Evolutionary conservation across 2,329 filamentous ascomycete genomes (phyloP).

Genomic region (Diaporthe eres): DNA sequence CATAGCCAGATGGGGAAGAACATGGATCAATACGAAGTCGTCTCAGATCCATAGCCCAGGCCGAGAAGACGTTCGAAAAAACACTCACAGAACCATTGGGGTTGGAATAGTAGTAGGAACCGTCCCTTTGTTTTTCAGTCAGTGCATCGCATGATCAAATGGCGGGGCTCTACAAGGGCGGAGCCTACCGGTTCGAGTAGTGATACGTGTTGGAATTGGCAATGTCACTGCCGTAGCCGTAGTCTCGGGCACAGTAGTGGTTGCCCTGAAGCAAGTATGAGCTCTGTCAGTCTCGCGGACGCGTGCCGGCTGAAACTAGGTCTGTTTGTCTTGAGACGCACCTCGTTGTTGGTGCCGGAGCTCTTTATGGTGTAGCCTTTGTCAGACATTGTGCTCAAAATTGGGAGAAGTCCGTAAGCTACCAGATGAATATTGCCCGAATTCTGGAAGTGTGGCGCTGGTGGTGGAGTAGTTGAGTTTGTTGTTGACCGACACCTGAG

Average conservation of each 20-base stretch:
- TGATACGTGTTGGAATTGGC: slow-evolving; percentile 69
- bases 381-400: slow-evolving; percentile 36
- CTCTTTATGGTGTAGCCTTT: slow-evolving; percentile 59
- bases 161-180: slow-evolving; percentile 43
- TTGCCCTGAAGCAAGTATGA: slow-evolving; percentile 66
- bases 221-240: slow-evolving; percentile 58
- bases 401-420: not conserved
- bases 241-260: slow-evolving; percentile 76
- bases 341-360: slow-evolving; percentile 74
- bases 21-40: not conserved
- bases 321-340: slow-evolving; percentile 49
- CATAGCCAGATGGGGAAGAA: not conserved
- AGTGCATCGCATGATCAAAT: not conserved
- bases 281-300: slow-evolving; percentile 1
- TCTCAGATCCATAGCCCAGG: not conserved
- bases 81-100: slow-evolving; percentile 67
- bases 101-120: slow-evolving; percentile 83
- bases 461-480: not conserved
- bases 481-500: not conserved
- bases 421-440: not conserved
- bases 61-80: not conserved
- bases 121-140: slow-evolving; percentile 57
- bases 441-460: not conserved
- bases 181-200: slow-evolving; percentile 72
- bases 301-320: not conserved